A percentile compares a stretch with the other conserved stretches of the same genome.
phyloP scores from a whole-genome alignment of 495 filamentous ascomycete species.

The Penicillium parvum region DNA sequence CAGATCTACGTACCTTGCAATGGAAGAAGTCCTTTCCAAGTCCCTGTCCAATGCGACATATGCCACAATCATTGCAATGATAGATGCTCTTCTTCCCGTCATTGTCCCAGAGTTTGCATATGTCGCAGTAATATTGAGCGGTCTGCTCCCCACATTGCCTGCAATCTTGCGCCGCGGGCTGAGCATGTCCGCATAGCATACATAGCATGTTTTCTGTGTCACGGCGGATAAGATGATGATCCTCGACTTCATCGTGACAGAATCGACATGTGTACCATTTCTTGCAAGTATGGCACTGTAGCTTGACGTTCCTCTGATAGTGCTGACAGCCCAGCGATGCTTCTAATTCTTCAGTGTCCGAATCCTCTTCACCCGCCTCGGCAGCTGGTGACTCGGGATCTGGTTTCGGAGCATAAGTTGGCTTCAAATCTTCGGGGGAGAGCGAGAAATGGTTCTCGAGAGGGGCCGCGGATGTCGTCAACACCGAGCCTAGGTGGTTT shows the following conservation, averaged over 20 bases:
- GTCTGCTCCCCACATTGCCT: slow-evolving; percentile 67
- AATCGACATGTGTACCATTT: slow-evolving; percentile 94
- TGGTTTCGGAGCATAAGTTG: slow-evolving; percentile 59
- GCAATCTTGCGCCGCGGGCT: slow-evolving; percentile 76
- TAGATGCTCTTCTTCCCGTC: slow-evolving; percentile 89
- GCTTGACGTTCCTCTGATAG: slow-evolving; percentile 92
- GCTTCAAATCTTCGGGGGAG: slow-evolving; percentile 63
- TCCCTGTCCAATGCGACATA: slow-evolving; percentile 86
- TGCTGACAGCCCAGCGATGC: slow-evolving; percentile 75
- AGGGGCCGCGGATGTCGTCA: slow-evolving; percentile 26
- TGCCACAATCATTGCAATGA: slow-evolving; percentile 94
- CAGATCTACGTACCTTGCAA: slow-evolving; percentile 69
- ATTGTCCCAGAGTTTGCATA: slow-evolving; percentile 97
- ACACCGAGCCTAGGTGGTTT: slow-evolving; percentile 24
- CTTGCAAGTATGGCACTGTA: slow-evolving; percentile 85
- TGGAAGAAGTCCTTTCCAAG: slow-evolving; percentile 96
- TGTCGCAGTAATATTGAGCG: slow-evolving; percentile 90
- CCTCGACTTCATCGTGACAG: slow-evolving; percentile 85
- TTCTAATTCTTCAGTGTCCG: slow-evolving; percentile 38
- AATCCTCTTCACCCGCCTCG: slow-evolving; percentile 37
- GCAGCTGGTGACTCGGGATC: slow-evolving; percentile 36
- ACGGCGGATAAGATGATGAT: slow-evolving; percentile 73
- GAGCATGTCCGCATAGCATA: slow-evolving; percentile 88
- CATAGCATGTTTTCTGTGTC: slow-evolving; percentile 95
- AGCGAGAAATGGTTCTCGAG: slow-evolving; percentile 60